Conservation (phyloP, 2,329 filamentous ascomycete species). For the Elsinoe fawcettii region DNA sequence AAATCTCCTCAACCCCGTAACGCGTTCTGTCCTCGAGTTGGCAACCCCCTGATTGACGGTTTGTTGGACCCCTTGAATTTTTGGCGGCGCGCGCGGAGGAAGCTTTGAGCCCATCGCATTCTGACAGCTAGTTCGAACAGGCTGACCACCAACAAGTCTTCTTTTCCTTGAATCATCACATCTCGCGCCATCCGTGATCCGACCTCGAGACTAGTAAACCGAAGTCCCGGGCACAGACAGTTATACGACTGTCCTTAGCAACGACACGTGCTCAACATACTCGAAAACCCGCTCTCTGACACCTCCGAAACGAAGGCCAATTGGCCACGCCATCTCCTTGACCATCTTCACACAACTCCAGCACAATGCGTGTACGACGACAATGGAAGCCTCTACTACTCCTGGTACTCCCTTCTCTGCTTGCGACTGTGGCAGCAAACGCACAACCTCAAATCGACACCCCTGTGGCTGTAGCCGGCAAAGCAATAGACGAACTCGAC, state of each 20-base stretch:
- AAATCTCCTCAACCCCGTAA: not conserved
- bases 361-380: constrained; percentile 10
- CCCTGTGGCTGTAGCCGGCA: constrained; percentile 17
- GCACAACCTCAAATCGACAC: not conserved
- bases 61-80: not conserved
- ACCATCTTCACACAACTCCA: not conserved
- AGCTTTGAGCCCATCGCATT: constrained; percentile 1
- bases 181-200: not conserved
- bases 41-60: not conserved
- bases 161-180: not conserved
- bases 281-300: not conserved
- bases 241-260: not conserved
- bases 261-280: not conserved
- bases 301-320: not conserved
- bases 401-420: constrained; percentile 7
- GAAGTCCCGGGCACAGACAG: not conserved
- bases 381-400: constrained; percentile 10
- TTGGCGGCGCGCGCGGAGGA: not conserved
- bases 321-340: not conserved
- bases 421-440: not conserved
- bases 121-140: not conserved
- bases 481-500: constrained; percentile 25
- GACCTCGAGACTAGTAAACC: not conserved
- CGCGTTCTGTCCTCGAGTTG: not conserved
- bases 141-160: not conserved